Conservation (phyloP, 1,284 basidiomycete species). For the Apiotrichum sp. region DNA sequence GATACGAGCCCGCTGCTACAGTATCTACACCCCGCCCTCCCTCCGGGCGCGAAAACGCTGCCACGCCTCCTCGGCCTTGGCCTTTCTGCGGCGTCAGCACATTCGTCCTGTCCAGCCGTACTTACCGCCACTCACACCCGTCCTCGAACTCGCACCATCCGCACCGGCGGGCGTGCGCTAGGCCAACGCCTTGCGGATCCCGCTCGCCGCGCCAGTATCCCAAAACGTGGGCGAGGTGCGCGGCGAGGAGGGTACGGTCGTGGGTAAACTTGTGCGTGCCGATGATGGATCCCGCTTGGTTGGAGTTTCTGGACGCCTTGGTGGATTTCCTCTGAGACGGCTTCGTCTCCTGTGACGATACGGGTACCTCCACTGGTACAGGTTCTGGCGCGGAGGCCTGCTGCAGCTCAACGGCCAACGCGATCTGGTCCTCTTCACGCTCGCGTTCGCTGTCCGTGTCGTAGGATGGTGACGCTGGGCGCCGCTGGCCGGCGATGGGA, state of each 20-base stretch:
- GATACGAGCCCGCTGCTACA: too few relatives aligned
- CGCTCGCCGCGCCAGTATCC: slow-evolving; percentile 69
- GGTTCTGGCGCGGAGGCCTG: neutral
- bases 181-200: slow-evolving; percentile 60
- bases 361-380: neutral
- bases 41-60: too few relatives aligned
- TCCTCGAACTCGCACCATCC: slow-evolving; percentile 72
- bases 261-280: slow-evolving; percentile 61
- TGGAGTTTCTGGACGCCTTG: too few relatives aligned
- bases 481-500: neutral
- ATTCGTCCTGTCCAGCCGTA: neutral
- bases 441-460: slow-evolving; percentile 20
- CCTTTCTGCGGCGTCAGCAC: neutral
- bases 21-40: too few relatives aligned
- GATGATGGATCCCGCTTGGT: slow-evolving; percentile 52
- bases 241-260: slow-evolving; percentile 55
- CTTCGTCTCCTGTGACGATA: neutral
- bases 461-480: slow-evolving; percentile 1
- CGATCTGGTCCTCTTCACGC: slow-evolving; percentile 43
- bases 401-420: slow-evolving; percentile 46
- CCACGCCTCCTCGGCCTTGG: neutral
- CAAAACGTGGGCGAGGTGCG: slow-evolving; percentile 56
- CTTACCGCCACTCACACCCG: slow-evolving; percentile 72
- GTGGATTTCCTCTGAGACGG: neutral
- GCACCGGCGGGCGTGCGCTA: slow-evolving; percentile 60